phyloP scores from a whole-genome alignment of 2,329 filamentous ascomycete species.

The Fusarium protoensiforme region DNA sequence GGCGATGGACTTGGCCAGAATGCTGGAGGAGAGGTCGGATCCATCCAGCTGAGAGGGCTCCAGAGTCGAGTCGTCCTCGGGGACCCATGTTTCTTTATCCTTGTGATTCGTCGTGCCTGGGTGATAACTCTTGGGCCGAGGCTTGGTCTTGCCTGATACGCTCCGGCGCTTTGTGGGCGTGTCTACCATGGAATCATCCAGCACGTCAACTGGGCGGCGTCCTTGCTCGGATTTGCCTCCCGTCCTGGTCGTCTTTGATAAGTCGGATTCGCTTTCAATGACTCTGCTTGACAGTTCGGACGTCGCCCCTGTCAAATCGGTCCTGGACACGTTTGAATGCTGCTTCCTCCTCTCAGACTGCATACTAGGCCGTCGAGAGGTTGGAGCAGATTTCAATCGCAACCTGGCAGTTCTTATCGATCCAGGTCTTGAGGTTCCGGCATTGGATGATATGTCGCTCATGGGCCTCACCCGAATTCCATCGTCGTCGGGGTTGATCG shows the following conservation, averaged over 20 bases:
- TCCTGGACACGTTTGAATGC: constrained; percentile 25
- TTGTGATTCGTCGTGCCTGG: constrained; percentile 32
- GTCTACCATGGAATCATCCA: constrained; percentile 52
- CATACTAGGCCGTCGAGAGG: constrained; percentile 38
- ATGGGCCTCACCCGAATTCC: constrained; percentile 47
- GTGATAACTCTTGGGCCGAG: constrained; percentile 41
- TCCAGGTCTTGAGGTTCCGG: constrained; percentile 32
- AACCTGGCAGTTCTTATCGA: constrained; percentile 38
- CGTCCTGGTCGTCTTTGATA: constrained; percentile 32
- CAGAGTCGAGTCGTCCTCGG: constrained; percentile 44
- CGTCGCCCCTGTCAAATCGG: constrained; percentile 12
- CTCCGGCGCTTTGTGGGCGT: constrained; percentile 53
- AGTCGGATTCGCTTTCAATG: constrained; percentile 30
- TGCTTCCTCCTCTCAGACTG: constrained; percentile 42
- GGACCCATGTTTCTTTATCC: constrained; percentile 44
- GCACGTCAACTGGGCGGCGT: constrained; percentile 41
- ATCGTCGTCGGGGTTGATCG: constrained; percentile 43
- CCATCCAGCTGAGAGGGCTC: constrained; percentile 39
- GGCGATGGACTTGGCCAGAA: constrained; percentile 64
- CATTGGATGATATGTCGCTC: constrained; percentile 44
- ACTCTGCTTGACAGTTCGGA: constrained; percentile 23
- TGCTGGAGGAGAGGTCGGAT: constrained; percentile 50
- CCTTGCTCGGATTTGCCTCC: constrained; percentile 3
- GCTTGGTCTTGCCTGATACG: constrained; percentile 41
- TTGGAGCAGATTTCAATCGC: constrained; percentile 44